These are phyloP conservation scores for Catharanthus roseus DNA, from an alignment of 257 asterid genomes.

Conservation along the genomic window DNA sequence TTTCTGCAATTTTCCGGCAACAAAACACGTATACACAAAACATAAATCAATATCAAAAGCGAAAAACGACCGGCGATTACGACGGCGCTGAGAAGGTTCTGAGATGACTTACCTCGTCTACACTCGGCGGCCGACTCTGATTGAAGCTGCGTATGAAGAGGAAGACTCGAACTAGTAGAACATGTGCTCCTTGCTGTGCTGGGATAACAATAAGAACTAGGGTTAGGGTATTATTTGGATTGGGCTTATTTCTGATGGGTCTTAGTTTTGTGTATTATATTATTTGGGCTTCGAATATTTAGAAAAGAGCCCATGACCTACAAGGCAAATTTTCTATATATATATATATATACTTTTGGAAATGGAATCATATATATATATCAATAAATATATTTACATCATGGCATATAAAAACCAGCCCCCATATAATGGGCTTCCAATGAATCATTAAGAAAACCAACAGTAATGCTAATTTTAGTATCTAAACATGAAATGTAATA, in stretches of 20 bases:
- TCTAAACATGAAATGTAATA: too few relatives aligned
- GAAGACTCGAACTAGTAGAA: background rate
- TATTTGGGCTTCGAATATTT: background rate
- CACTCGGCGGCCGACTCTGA: background rate
- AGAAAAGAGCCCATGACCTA: background rate
- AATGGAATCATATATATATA: too few relatives aligned
- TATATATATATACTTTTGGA: too few relatives aligned
- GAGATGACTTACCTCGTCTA: background rate
- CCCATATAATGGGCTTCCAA: too few relatives aligned
- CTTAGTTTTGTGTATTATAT: too few relatives aligned
- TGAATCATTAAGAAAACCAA: too few relatives aligned
- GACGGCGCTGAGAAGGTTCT: too few relatives aligned
- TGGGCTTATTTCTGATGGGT: background rate
- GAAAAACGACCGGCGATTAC: background rate
- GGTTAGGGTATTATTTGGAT: background rate
- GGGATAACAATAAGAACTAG: background rate
- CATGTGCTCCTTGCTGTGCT: too few relatives aligned
- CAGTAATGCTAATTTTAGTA: too few relatives aligned
- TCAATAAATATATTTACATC: too few relatives aligned
- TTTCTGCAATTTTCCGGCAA: slow-evolving; percentile 1
- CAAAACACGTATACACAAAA: background rate
- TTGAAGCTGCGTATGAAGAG: background rate
- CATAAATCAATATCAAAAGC: background rate
- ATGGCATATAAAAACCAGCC: too few relatives aligned
- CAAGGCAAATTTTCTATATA: background rate